phyloP scores from a whole-genome alignment of 306 rosid genomes.

The Glycine latifolia region DNA sequence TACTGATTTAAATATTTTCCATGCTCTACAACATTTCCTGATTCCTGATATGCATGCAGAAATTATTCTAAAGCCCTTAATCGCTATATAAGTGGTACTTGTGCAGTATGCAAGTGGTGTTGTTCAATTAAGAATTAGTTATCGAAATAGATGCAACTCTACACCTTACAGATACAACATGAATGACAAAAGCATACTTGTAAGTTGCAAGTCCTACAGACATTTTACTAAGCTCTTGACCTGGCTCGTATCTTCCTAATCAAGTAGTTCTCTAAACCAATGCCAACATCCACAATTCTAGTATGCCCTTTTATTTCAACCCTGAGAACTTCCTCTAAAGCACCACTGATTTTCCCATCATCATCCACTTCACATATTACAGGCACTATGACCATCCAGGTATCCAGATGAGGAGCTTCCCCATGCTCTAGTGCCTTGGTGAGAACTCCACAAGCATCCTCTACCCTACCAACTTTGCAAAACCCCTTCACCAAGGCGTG shows the following conservation, averaged over 20 bases:
- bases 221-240: slow-evolving; percentile 44
- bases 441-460: slow-evolving; percentile 72
- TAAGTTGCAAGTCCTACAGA: no score
- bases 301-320: slow-evolving; percentile 61
- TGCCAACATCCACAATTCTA: slow-evolving; percentile 70
- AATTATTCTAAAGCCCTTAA: no score
- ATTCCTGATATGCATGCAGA: no score
- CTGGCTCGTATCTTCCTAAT: slow-evolving; percentile 58
- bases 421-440: slow-evolving; percentile 58
- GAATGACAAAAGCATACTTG: neutral
- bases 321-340: slow-evolving; percentile 60
- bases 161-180: neutral
- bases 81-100: no score
- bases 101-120: no score
- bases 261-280: slow-evolving; percentile 73
- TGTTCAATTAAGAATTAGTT: no score
- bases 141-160: no score
- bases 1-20: no score
- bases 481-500: slow-evolving; percentile 71
- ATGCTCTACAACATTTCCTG: no score
- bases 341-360: slow-evolving; percentile 43
- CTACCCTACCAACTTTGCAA: slow-evolving; percentile 74
- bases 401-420: slow-evolving; percentile 74
- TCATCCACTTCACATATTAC: slow-evolving; percentile 70
- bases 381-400: slow-evolving; percentile 67